These are phyloP conservation scores for Penicillium sp. DNA, from an alignment of 2,329 filamentous ascomycete genomes.

Conservation along the genomic window DNA sequence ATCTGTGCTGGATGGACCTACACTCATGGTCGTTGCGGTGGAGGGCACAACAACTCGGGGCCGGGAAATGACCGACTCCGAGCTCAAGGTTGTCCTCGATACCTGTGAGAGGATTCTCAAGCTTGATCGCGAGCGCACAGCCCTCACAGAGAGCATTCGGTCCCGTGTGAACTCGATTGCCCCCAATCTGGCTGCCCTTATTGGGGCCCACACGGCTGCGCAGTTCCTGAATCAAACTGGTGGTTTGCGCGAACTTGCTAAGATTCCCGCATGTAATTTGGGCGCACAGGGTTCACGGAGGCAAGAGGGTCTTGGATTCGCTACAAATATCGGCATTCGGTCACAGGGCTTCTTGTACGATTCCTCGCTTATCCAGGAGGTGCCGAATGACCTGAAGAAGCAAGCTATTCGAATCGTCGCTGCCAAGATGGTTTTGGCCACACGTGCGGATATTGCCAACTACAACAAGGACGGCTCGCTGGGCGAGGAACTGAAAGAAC, in stretches of 20 bases:
- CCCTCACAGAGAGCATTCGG: slow-evolving; percentile 90
- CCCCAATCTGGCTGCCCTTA: slow-evolving; percentile 86
- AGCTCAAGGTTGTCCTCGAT: slow-evolving; percentile 73
- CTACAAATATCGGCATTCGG: slow-evolving; percentile 87
- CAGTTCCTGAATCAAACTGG: slow-evolving; percentile 96
- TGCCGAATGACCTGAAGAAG: slow-evolving; percentile 84
- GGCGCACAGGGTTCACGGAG: slow-evolving; percentile 90
- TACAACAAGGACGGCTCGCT: slow-evolving; percentile 79
- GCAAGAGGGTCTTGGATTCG: slow-evolving; percentile 78
- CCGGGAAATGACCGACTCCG: slow-evolving; percentile 73
- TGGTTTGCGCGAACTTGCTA: slow-evolving; percentile 84
- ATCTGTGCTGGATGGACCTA: slow-evolving; percentile 83
- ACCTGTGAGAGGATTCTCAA: slow-evolving; percentile 89
- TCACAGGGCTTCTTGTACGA: slow-evolving; percentile 95
- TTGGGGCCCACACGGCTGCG: slow-evolving; percentile 90
- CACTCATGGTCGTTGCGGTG: slow-evolving; percentile 93
- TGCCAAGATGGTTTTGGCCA: slow-evolving; percentile 91
- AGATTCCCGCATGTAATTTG: slow-evolving; percentile 92
- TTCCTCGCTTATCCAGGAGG: slow-evolving; percentile 83
- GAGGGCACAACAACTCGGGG: slow-evolving; percentile 92
- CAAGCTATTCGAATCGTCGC: slow-evolving; percentile 95
- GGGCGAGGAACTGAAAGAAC: slow-evolving; percentile 79
- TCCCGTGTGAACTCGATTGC: slow-evolving; percentile 97
- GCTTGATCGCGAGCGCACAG: slow-evolving; percentile 84
- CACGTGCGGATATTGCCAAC: slow-evolving; percentile 86